A percentile compares a stretch with the other conserved stretches of the same genome.
phyloP scores from a whole-genome alignment of 164 flowering plant genomes.

The Echeveria elegans region DNA sequence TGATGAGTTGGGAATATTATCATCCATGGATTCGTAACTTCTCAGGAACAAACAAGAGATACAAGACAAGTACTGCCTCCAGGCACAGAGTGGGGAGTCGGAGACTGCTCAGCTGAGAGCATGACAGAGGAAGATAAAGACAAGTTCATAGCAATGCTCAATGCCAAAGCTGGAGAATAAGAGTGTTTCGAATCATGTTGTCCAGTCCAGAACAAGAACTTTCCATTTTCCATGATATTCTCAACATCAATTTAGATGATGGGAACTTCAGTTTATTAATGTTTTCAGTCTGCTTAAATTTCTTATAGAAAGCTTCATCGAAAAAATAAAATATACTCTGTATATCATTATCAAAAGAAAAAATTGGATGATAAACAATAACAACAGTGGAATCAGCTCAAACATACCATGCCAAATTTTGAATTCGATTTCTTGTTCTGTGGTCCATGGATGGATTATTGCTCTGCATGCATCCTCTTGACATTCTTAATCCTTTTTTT shows the following conservation, averaged over 20 bases:
- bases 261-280: too few species aligned
- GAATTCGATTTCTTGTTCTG: too few species aligned
- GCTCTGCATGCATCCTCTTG: too few species aligned
- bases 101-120: slow-evolving; percentile 71
- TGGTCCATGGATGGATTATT: too few species aligned
- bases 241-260: not conserved
- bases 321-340: too few species aligned
- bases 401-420: too few species aligned
- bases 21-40: not conserved
- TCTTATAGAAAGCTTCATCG: too few species aligned
- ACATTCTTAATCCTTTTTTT: too few species aligned
- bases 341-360: too few species aligned
- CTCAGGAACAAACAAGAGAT: slow-evolving; percentile 57
- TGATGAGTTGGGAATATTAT: not conserved
- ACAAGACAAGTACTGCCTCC: slow-evolving; percentile 59
- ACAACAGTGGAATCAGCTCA: too few species aligned
- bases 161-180: slow-evolving; percentile 44
- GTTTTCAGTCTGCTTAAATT: too few species aligned
- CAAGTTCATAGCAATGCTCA: slow-evolving; percentile 51
- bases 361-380: too few species aligned
- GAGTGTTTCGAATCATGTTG: not conserved
- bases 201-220: not conserved
- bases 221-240: not conserved
- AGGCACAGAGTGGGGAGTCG: slow-evolving; percentile 92
- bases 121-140: slow-evolving; percentile 59